A percentile compares a stretch with the other conserved stretches of the same genome.
phyloP scores from a whole-genome alignment of 2,329 filamentous ascomycete species.

The Xylariaceae sp. region DNA sequence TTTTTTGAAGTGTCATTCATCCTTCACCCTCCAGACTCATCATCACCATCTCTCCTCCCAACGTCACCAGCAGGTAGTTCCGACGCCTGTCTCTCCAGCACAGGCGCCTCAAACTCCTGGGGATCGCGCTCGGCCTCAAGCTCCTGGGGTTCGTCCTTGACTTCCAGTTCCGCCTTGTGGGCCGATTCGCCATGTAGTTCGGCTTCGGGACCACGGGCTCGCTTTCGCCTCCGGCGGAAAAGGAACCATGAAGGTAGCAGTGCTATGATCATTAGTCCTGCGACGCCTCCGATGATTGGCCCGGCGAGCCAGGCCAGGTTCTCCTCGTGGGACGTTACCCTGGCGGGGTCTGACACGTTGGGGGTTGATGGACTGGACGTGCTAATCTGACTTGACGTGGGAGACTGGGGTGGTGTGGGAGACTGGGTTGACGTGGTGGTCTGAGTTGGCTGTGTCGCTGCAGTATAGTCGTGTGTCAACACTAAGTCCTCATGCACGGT shows the following conservation, averaged over 20 bases:
- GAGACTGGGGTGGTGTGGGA: too few relatives aligned
- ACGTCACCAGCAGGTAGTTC: too few relatives aligned
- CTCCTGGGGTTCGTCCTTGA: not conserved
- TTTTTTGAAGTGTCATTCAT: too few relatives aligned
- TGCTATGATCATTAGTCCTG: not conserved
- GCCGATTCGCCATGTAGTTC: constrained; percentile 9
- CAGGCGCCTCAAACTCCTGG: not conserved
- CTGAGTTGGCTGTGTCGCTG: not conserved
- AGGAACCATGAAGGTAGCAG: not conserved
- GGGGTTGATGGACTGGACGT: not conserved
- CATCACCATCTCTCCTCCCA: too few relatives aligned
- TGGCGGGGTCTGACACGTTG: too few relatives aligned
- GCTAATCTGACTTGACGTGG: too few relatives aligned
- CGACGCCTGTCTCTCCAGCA: not conserved
- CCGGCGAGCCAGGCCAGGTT: constrained; percentile 7
- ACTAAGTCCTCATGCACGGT: not conserved
- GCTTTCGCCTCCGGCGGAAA: not conserved
- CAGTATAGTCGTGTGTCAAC: not conserved
- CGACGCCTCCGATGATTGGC: constrained; percentile 2
- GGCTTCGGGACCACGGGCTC: not conserved
- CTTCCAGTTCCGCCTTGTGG: constrained; percentile 5
- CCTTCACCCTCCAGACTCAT: too few relatives aligned
- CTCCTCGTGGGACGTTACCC: not conserved
- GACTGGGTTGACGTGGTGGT: too few relatives aligned
- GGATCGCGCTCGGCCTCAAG: not conserved